These are phyloP conservation scores for Diplotaxis tenuifolia DNA, from an alignment of 345 rosid genomes.

Conservation along the genomic window DNA sequence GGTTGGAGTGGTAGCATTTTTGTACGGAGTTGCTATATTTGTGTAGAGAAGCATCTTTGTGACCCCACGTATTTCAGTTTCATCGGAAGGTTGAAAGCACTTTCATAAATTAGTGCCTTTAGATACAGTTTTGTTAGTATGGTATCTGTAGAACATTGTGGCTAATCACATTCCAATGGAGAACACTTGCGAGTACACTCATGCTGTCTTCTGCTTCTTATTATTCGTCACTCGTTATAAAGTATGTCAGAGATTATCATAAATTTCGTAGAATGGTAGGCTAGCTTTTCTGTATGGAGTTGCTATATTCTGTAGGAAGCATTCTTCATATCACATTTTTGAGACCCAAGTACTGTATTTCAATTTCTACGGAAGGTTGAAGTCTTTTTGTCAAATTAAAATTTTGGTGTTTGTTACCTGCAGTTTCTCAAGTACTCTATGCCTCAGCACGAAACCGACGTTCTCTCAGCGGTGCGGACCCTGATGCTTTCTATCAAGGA, in stretches of 20 bases:
- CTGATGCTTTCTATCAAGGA: constrained; percentile 56
- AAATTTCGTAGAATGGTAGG: not conserved
- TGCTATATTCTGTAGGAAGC: not conserved
- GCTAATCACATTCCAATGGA: not conserved
- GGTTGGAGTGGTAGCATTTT: not conserved
- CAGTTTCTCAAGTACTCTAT: constrained; percentile 59
- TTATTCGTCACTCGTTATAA: not conserved
- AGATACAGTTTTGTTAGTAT: not conserved
- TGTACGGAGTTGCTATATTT: not conserved
- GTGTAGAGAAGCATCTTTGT: not conserved
- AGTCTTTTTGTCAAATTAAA: not conserved
- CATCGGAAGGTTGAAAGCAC: not conserved
- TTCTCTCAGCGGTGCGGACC: constrained; percentile 61
- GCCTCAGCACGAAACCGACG: constrained; percentile 59
- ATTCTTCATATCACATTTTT: constrained; percentile 4
- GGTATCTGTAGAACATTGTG: not conserved
- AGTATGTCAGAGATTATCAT: not conserved
- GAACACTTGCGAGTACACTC: not conserved
- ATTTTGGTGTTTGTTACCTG: constrained; percentile 7
- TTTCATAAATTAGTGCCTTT: not conserved
- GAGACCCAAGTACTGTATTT: not conserved
- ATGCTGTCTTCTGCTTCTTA: not conserved
- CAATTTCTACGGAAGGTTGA: not conserved
- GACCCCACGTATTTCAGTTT: not conserved
- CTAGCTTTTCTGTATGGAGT: not conserved